Base-by-base conservation (phyloP, 352 stramenopile genomes). In the Phytophthora constricta region DNA sequence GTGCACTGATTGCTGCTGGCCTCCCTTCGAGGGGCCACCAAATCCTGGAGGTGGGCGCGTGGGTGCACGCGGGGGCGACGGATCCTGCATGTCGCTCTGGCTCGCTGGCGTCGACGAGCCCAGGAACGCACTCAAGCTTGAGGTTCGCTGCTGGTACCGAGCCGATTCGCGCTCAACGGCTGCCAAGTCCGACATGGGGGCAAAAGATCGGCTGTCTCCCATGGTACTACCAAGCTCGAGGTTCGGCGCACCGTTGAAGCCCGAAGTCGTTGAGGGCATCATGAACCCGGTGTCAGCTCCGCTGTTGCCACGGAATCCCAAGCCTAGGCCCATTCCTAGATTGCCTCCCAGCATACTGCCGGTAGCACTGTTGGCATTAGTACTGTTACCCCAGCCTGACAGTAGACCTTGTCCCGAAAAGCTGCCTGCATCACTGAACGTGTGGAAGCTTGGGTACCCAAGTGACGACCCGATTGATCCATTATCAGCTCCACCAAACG, bases 41-140 rank as follows among this genome's bases (percentile, higher is more conserved):
- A 84, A 87, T 13, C 77, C 77, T 47, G 77, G 77, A 34, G 82
- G 80, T 33, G 79, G 80, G 5, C 73, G 74, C 20, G 68, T 42
- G 16, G 70, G 41, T 37, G 76, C 45, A 49, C 81, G 49, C 19
- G 72, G 34, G 31, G 70, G 53, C 65, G 41, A 76, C 37, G 46
- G 70, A 28, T 67, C 67, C 25, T 66, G 74, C 50, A 46, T 66
- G 39, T 69, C 62, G 65, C 5, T 62, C 51, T 59, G 63, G 20
- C 23, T 77, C 31, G 47, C 63, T 55, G 70, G 56, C 50, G 72
- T 71, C 16, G 73, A 65, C 0, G 67, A 51, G 14, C 55, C 58
- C 39, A 95, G 74, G 47, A 95, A 87, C 2, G 83, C 72, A 31
- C 84, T 95, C 59, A 95, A 71, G 67, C 84, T 95, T 51, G 87